Conservation (phyloP, 2,329 filamentous ascomycete species). For the Xylaria sp. region DNA sequence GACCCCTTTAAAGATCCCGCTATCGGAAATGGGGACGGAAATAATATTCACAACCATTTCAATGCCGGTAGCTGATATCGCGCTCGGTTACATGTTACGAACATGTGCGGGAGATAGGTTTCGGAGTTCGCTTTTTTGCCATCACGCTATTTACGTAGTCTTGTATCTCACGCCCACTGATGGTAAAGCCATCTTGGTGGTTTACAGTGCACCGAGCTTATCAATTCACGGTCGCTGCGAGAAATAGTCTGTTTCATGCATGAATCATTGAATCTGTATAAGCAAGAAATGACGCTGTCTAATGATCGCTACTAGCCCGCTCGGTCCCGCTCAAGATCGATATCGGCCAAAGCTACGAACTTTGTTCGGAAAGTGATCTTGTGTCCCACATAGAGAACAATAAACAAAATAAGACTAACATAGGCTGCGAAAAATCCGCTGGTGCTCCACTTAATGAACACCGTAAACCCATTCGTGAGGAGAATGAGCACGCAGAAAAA, state of each 20-base stretch:
- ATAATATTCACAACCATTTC: neutral
- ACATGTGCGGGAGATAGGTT: too few species aligned
- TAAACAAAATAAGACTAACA: constrained; percentile 71
- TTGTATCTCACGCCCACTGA: neutral
- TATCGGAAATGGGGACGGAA: neutral
- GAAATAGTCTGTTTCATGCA: neutral
- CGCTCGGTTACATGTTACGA: too few species aligned
- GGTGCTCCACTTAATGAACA: constrained; percentile 71
- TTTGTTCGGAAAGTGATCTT: constrained; percentile 57
- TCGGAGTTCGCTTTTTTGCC: neutral
- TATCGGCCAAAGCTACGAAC: constrained; percentile 42
- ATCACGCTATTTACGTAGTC: neutral
- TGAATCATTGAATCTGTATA: constrained; percentile 12
- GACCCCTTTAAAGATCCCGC: neutral
- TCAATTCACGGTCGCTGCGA: neutral
- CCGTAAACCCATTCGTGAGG: constrained; percentile 74
- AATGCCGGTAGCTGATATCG: neutral
- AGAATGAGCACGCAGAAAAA: constrained; percentile 73
- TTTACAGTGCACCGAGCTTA: neutral
- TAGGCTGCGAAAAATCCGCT: constrained; percentile 72
- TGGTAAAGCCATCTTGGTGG: neutral
- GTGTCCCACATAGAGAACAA: constrained; percentile 68
- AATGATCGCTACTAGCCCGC: constrained; percentile 6
- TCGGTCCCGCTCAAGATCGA: constrained; percentile 46
- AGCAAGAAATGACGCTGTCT: neutral